Evolutionary conservation across 805 yeast species (phyloP).

Genomic region (Zygoascus bituminiphila): DNA sequence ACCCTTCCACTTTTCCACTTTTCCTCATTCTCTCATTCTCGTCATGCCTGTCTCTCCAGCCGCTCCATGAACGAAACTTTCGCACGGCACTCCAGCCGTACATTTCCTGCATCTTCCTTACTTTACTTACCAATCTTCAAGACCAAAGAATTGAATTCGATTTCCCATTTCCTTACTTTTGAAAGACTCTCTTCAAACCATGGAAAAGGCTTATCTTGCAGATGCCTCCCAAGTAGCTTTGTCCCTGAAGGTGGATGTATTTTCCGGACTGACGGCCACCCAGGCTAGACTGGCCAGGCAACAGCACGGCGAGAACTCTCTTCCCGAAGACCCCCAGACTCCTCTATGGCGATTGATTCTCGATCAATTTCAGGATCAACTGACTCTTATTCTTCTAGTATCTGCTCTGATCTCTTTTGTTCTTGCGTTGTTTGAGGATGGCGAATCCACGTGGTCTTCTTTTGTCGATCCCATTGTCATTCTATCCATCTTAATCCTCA

Average conservation of each 20-base stretch:
- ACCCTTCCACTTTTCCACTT: too few species aligned
- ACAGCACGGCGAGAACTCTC: constrained; percentile 22
- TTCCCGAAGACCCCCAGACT: constrained; percentile 33
- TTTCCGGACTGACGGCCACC: constrained; percentile 17
- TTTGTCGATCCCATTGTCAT: constrained; percentile 42
- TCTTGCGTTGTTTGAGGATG: constrained; percentile 92
- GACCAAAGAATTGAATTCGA: background rate
- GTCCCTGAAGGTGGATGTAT: constrained; percentile 15
- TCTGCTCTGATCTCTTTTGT: constrained; percentile 77
- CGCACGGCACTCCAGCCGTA: too few species aligned
- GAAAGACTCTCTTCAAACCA: constrained; percentile 20
- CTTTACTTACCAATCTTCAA: background rate
- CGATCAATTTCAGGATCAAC: constrained; percentile 62
- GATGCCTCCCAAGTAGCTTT: constrained; percentile 11
- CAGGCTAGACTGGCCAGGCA: constrained; percentile 15
- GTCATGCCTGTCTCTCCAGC: too few species aligned
- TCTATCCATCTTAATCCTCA: constrained; percentile 76
- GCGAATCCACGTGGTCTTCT: constrained; percentile 50
- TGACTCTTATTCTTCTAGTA: constrained; percentile 77
- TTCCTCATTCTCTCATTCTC: too few species aligned
- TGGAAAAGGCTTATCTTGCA: constrained; percentile 14
- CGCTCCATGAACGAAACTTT: too few species aligned
- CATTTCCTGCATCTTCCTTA: too few species aligned
- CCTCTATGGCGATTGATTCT: constrained; percentile 30
- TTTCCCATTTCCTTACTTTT: too few species aligned